Evolutionary conservation across 306 rosid genomes (phyloP), one percentile per base, ranked within the genome.

Genomic region (Coriaria nepalensis): DNA sequence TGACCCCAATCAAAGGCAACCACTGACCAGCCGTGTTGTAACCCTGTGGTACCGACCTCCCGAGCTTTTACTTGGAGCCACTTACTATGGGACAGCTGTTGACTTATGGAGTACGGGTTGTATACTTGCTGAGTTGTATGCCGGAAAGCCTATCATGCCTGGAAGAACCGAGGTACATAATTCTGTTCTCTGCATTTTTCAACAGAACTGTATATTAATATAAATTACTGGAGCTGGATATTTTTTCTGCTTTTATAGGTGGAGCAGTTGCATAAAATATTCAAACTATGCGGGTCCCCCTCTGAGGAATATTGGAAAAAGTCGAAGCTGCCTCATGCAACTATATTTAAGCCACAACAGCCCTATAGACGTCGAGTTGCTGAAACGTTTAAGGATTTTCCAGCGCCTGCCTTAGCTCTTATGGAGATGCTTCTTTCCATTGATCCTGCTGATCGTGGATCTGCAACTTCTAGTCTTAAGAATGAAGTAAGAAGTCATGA

Each of bases 91-190:
- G 63, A 78, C 69, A 13, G 78, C 96, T 15, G 93, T 86, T 40
- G 96, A 86, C 72, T 64, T 86, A 61, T 86, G 96, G 96, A 86
- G 96, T 56, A 69, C 96, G 40, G 96, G 96, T 62, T 86, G 96
- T 67, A 86, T 86, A 72, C 86, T 86, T 9, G 93, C 96, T 66
- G 96, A 86, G 64, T 68, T 86, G 54, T 86, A 86, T 72, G 80
- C 86, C 10, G 96, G 96, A 52, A 86, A 81, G 75, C 96, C 96
- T 47, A 82, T 86, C 46, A 86, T 86, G 96, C 96, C 96, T 4
- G 96, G 96, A 60, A 79, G 96, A 79, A 86, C 96, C 5, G 96
- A 86, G 93, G 96, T 81, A 71, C 57, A 9, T 33, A 7, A 32
- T 45, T 52, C 29, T 20, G 29, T 10, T 9, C 38, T 56, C 50